Evolutionary conservation across 495 filamentous ascomycete genomes (phyloP).

Genomic region (Annulohypoxylon stygium): DNA sequence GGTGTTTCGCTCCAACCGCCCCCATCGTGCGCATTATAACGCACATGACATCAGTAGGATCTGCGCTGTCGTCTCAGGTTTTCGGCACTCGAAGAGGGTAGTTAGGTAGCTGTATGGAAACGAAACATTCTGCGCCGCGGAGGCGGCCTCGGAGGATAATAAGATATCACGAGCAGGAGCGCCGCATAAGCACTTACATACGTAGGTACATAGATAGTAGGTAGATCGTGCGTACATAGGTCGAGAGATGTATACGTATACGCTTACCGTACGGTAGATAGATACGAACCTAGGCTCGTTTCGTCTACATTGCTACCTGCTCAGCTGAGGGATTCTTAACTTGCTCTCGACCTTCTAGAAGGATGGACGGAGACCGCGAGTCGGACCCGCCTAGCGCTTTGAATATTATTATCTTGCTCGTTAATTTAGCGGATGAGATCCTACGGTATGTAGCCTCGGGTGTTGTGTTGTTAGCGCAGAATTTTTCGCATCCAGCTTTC

Average conservation of each 20-base stretch:
- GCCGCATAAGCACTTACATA: conserved; percentile 14
- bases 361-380: conserved; percentile 19
- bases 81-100: conserved; percentile 27
- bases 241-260: neutral
- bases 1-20: conserved; percentile 11
- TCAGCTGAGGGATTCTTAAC: conserved; percentile 33
- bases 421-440: conserved; percentile 38
- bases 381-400: conserved; percentile 13
- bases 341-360: conserved; percentile 35
- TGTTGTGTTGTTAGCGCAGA: conserved; percentile 21
- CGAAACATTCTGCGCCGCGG: conserved; percentile 1
- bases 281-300: conserved; percentile 24
- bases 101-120: neutral
- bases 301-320: conserved; percentile 17
- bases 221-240: no score
- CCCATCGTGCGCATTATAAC: conserved; percentile 3
- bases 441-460: conserved; percentile 14
- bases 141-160: neutral
- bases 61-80: conserved; percentile 26
- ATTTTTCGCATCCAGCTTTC: conserved; percentile 14
- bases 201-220: neutral
- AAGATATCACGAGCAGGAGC: neutral
- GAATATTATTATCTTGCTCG: conserved; percentile 13
- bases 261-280: neutral
- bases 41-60: conserved; percentile 38